Evolutionary conservation across 2,329 filamentous ascomycete genomes (phyloP).

Genomic region (Diaporthe amygdali): DNA sequence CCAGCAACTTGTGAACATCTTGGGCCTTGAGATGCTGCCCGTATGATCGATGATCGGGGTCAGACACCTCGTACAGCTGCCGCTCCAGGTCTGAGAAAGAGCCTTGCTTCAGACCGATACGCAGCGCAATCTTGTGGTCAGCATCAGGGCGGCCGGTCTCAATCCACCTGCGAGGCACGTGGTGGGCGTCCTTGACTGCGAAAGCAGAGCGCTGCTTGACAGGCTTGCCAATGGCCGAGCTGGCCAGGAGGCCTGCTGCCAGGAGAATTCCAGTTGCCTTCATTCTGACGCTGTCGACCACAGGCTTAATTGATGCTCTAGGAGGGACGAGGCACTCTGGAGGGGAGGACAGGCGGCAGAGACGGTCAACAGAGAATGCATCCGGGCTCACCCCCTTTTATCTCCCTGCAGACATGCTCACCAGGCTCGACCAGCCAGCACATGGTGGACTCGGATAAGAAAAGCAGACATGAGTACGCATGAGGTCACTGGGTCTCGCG

Average conservation of each 20-base stretch:
- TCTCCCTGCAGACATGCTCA: not conserved
- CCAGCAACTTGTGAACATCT: conserved; percentile 58
- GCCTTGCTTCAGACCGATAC: conserved; percentile 64
- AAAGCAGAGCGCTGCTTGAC: conserved; percentile 23
- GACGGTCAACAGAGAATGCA: not conserved
- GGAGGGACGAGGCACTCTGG: not conserved
- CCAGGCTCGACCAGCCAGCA: too few species aligned
- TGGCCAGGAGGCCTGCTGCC: conserved; percentile 9
- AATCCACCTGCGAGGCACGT: conserved; percentile 56
- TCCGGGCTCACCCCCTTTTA: not conserved
- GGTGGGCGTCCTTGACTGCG: conserved; percentile 59
- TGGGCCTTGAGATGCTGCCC: conserved; percentile 55
- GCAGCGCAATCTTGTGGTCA: conserved; percentile 54
- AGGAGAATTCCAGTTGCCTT: conserved; percentile 17
- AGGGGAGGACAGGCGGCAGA: not conserved
- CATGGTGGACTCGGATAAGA: not conserved
- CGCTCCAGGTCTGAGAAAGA: conserved; percentile 60
- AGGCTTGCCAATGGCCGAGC: conserved; percentile 14
- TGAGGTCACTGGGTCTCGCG: not conserved
- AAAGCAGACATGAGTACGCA: not conserved
- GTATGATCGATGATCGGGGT: conserved; percentile 50
- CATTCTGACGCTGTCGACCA: conserved; percentile 8
- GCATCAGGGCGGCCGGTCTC: conserved; percentile 51
- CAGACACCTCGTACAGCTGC: conserved; percentile 53
- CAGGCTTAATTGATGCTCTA: not conserved